Conservation (phyloP, 768 basidiomycete species). For the Chalciporus chontae region DNA sequence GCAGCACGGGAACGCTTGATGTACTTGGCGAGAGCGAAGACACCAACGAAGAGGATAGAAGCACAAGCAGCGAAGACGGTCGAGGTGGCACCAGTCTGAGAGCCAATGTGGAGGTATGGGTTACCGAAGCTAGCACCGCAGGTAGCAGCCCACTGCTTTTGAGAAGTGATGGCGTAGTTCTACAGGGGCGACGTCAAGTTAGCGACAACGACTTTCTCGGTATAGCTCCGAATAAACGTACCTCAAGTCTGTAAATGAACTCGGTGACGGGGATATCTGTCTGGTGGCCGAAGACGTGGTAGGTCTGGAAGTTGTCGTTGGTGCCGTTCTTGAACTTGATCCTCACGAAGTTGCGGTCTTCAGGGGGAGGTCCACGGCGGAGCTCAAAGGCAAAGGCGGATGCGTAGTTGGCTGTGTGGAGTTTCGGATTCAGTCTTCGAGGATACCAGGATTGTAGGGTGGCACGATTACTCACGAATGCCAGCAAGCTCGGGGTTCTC, state of each 20-base stretch:
- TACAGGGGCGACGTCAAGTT: conserved; percentile 11
- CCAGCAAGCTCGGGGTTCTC: conserved; percentile 56
- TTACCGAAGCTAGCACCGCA: conserved; percentile 35
- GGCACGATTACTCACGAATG: conserved; percentile 51
- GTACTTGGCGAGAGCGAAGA: conserved; percentile 33
- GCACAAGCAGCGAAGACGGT: conserved; percentile 34
- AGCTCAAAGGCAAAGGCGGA: conserved; percentile 78
- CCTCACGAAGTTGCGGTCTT: conserved; percentile 77
- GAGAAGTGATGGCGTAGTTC: conserved; percentile 45
- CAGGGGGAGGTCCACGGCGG: conserved; percentile 69
- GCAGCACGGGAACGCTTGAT: conserved; percentile 32
- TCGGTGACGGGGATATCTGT: conserved; percentile 79
- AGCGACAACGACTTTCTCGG: not conserved
- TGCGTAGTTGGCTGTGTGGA: conserved; percentile 58
- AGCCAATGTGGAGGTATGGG: conserved; percentile 30
- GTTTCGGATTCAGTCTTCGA: conserved; percentile 10
- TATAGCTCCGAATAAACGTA: conserved; percentile 27
- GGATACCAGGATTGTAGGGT: not conserved
- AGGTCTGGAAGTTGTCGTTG: conserved; percentile 52
- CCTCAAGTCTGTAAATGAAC: conserved; percentile 81
- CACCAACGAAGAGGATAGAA: conserved; percentile 34
- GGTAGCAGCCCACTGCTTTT: conserved; percentile 42
- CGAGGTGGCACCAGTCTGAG: conserved; percentile 29
- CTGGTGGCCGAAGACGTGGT: conserved; percentile 72
- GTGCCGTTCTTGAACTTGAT: conserved; percentile 88